Evolutionary conservation across 2,329 filamentous ascomycete species (phyloP), one percentile per base, ranked within the genome.

Genomic region (Colletotrichum magnum): DNA sequence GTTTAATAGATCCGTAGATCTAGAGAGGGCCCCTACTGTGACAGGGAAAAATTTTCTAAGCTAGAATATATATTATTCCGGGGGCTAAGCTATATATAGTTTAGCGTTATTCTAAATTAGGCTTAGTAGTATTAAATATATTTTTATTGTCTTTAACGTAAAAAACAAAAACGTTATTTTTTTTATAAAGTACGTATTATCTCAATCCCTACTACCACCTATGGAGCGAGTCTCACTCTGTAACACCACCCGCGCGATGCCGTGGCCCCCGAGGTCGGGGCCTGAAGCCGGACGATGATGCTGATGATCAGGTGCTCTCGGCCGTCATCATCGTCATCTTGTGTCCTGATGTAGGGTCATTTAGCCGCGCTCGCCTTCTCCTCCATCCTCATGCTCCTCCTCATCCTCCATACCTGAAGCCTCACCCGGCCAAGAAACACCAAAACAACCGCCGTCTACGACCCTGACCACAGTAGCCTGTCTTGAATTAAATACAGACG

Each of bases 181-280:
- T n/a, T n/a, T n/a, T n/a, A n/a, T n/a, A n/a, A n/a, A n/a, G n/a
- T n/a, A n/a, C n/a, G n/a, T n/a, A n/a, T n/a, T n/a, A n/a, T n/a
- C n/a, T n/a, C n/a, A n/a, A n/a, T n/a, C n/a, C n/a, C n/a, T n/a
- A n/a, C n/a, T n/a, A n/a, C n/a, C n/a, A n/a, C n/a, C 24, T 3
- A 15, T 2, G 21, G 1, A 7, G 26, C 50, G 9, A 41, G 66
- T 69, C 50, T 69, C 66, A 60, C 56, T 47, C 56, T 69, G 61
- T 39, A 51, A 65, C 66, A 45, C 53, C 45, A 32, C 57, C 48
- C 39, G 54, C 45, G 24, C 12, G 16, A 24, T 24, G 13, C 26
- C 24, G 45, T 7, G 56, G 66, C 50, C 66, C 66, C 66, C 66
- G 62, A 69, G 56, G 56, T 60, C 50, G 66, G 66, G 66, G 32